These are phyloP conservation scores for Knufia petricola DNA, from an alignment of 2,329 filamentous ascomycete genomes.

Conservation along the genomic window DNA sequence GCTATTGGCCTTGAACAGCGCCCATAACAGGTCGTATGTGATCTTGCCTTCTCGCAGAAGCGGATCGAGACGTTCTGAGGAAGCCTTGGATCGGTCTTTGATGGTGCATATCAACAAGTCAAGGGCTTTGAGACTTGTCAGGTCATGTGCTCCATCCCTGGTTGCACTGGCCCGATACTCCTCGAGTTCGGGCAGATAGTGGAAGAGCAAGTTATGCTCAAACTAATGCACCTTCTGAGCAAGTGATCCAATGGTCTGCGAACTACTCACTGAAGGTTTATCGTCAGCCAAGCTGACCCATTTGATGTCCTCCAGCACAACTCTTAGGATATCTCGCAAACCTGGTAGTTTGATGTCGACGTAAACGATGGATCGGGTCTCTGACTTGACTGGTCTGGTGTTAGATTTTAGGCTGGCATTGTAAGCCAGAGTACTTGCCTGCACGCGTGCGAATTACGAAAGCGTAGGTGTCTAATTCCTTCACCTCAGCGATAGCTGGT, in stretches of 20 bases:
- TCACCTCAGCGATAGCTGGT: too few relatives aligned
- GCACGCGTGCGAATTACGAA: background rate
- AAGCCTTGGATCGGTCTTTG: constrained; percentile 19
- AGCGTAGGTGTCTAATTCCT: too few relatives aligned
- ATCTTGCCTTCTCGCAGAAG: constrained; percentile 26
- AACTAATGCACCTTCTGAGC: constrained; percentile 11
- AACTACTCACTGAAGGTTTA: constrained; percentile 25
- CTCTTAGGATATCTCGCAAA: constrained; percentile 26
- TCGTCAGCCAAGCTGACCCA: constrained; percentile 26
- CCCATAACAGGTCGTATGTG: constrained; percentile 30
- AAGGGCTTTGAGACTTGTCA: constrained; percentile 15
- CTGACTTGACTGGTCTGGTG: background rate
- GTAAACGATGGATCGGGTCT: constrained; percentile 10
- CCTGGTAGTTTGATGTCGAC: constrained; percentile 28
- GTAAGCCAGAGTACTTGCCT: constrained; percentile 13
- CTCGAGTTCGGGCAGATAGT: constrained; percentile 23
- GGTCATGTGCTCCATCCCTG: background rate
- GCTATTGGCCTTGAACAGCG: constrained; percentile 29
- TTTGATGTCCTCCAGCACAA: constrained; percentile 26
- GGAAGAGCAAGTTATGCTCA: constrained; percentile 21
- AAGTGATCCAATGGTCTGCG: background rate
- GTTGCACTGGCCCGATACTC: constrained; percentile 7
- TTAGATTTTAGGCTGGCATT: too few relatives aligned
- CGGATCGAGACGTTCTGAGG: constrained; percentile 21
- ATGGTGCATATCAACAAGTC: constrained; percentile 25